These are phyloP conservation scores for Brassica hybrid DNA, from an alignment of 441 rosid species.

Conservation along the genomic window DNA sequence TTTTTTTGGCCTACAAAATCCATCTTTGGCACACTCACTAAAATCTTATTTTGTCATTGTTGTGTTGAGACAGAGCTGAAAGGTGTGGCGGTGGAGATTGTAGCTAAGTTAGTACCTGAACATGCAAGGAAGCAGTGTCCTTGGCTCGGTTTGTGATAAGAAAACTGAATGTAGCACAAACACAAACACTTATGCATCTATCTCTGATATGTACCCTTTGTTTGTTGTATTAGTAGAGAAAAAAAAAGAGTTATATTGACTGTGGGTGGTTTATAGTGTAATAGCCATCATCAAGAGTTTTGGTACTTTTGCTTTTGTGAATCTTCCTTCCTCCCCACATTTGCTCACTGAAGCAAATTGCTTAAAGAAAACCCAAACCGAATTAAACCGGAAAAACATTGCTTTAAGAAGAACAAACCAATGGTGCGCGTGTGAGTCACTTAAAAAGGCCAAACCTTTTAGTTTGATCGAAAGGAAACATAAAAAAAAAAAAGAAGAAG, in stretches of 20 bases:
- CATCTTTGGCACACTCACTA: not conserved
- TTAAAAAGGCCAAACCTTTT: not conserved
- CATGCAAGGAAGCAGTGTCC: conserved; percentile 71
- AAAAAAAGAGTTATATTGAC: not conserved
- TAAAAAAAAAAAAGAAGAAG: conserved; percentile 13
- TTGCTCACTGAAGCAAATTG: no score
- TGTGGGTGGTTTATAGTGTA: conserved; percentile 21
- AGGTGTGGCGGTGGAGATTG: conserved; percentile 54
- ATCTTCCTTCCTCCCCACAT: not conserved
- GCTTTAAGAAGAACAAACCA: not conserved
- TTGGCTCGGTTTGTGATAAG: conserved; percentile 55
- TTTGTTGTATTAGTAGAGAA: conserved; percentile 42
- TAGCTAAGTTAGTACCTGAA: conserved; percentile 66
- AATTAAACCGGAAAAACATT: no score
- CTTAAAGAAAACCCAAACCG: no score
- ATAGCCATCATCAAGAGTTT: conserved; percentile 1
- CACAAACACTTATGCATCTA: not conserved
- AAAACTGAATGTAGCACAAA: conserved; percentile 23
- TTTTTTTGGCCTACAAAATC: not conserved
- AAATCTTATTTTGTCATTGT: not conserved
- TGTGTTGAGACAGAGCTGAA: conserved; percentile 60
- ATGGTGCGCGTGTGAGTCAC: not conserved
- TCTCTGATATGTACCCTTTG: conserved; percentile 25
- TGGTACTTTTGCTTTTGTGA: not conserved
- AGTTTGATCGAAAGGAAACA: no score